A percentile compares a stretch with the other conserved stretches of the same genome.
Conservation (phyloP, 257 asterid genomes). For the Forsythia suspensa region DNA sequence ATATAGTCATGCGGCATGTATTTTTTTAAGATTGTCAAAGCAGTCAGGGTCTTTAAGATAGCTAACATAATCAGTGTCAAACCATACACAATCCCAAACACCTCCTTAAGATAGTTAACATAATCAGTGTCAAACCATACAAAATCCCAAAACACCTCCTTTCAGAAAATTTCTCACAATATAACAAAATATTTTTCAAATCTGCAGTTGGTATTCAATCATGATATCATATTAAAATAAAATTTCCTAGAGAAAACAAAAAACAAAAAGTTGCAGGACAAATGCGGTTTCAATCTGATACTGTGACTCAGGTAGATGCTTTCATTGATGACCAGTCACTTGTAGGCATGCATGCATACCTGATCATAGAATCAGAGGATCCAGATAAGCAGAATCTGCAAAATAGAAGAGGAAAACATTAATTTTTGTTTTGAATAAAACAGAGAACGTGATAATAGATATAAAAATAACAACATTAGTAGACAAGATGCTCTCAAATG, state of each 20-base stretch:
- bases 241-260: too few species aligned
- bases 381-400: conserved; percentile 97
- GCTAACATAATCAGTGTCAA: neutral
- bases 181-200: neutral
- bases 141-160: neutral
- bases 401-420: conserved; percentile 15
- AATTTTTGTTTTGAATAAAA: too few species aligned
- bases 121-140: neutral
- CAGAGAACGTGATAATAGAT: neutral
- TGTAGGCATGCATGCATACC: conserved; percentile 43
- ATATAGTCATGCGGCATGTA: neutral
- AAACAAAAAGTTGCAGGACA: neutral
- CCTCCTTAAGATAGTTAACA: neutral
- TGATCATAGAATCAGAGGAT: conserved; percentile 98
- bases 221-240: neutral
- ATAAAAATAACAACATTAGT: neutral
- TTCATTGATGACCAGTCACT: conserved; percentile 4
- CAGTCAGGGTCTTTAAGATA: neutral
- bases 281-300: neutral
- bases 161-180: neutral
- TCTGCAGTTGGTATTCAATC: conserved; percentile 4
- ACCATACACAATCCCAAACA: neutral
- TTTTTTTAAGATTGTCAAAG: neutral
- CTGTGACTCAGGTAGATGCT: conserved; percentile 16
- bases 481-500: conserved; percentile 9